Evolutionary conservation across 805 yeast genomes (phyloP), one percentile per base, ranked within the genome.

Genomic region (Ogataea methylovora): DNA sequence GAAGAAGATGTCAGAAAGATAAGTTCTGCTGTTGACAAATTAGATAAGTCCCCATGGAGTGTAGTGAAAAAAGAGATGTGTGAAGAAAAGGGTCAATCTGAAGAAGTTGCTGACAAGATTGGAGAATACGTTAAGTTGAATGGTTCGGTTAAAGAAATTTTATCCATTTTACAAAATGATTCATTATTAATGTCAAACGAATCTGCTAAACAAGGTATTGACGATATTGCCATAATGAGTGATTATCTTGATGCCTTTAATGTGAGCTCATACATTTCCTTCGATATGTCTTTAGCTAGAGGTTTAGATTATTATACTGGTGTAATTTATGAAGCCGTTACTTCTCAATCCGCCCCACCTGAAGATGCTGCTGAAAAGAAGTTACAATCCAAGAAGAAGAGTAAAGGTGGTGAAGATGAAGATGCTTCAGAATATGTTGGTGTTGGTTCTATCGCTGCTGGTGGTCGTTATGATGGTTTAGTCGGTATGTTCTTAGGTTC

Each of bases 291-390:
- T 3, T 69, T 92, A 45, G 98, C 98, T 27, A 79, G 98, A 69
- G 98, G 98, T 32, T 73, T 92, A 51, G 98, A 92, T 62, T 92
- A 92, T 63, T 92, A 92, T 65, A 92, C 98, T 11, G 98, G 98
- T 25, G 71, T 92, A 44, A 92, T 92, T 45, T 92, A 87, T 61
- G 98, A 92, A 62, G 95, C 92, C 33, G 97, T 92, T 30, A 92
- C 97, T 12, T 70, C 80, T 13, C 95, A 87, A 30, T 84, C 95
- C 30, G 97, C 97, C n/a, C 95, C 98, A 16, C 97, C 97, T 36
- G 62, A 64, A 27, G 78, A 80, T 54, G 92, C 92, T 7, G 67
- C 66, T 24, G 87, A 75, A 57, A 65, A 78, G 58, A 80, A 76
- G 56, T 27, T 21, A 4, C 15, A 22, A 14, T 16, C 26, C 12